Conservation (phyloP, 2,329 filamentous ascomycete genomes). For the Scopulariopsis brevicaulis region DNA sequence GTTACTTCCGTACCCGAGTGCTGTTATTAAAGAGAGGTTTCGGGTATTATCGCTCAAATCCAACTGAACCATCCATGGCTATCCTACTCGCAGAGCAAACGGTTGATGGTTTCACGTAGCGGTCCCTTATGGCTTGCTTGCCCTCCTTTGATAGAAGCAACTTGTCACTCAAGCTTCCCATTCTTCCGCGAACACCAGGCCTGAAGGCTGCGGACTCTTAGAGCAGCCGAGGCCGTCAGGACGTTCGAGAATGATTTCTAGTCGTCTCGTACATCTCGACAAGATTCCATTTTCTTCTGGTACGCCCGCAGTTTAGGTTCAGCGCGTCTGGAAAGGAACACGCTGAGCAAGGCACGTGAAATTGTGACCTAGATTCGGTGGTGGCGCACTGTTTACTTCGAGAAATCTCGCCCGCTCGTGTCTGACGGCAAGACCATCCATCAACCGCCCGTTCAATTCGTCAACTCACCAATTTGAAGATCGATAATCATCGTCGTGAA, state of each 20-base stretch:
- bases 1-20: too few species aligned
- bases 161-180: not conserved
- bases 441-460: not conserved
- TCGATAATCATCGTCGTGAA: not conserved
- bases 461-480: not conserved
- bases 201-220: not conserved
- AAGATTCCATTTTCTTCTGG: not conserved
- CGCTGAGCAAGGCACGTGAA: not conserved
- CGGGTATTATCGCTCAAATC: too few species aligned
- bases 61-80: too few species aligned
- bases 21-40: too few species aligned
- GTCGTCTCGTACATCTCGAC: not conserved
- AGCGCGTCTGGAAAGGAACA: not conserved
- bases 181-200: not conserved
- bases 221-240: not conserved
- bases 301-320: not conserved
- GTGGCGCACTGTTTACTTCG: not conserved
- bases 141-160: not conserved
- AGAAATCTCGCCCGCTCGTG: not conserved
- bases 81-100: too few species aligned
- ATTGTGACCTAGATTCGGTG: not conserved
- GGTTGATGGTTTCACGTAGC: too few species aligned
- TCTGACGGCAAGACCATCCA: not conserved
- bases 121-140: not conserved
- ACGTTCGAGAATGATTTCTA: not conserved